Percentiles rank a stretch among this genome's conserved stretches.
These are phyloP conservation scores for Candida insectalens DNA, from an alignment of 805 yeast species.

Conservation along the genomic window DNA sequence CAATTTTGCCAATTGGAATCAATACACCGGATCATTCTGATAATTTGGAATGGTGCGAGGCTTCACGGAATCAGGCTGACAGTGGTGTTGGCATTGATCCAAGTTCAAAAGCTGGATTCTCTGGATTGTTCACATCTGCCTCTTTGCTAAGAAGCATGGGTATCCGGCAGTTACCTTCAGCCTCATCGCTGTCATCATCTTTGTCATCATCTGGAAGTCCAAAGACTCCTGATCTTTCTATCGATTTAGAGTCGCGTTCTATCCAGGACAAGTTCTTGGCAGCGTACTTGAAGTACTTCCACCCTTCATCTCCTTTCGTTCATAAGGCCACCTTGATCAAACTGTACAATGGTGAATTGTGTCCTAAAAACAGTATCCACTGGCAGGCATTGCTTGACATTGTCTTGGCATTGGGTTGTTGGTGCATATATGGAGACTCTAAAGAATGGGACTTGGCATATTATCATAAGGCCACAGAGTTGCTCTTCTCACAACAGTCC, in stretches of 20 bases:
- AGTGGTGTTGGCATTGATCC: background rate
- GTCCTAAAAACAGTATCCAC: constrained; percentile 31
- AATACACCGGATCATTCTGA: background rate
- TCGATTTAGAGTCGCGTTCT: background rate
- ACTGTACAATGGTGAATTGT: constrained; percentile 32
- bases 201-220: background rate
- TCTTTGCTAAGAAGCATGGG: background rate
- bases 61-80: background rate
- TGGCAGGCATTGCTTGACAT: constrained; percentile 50
- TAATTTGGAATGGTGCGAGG: background rate
- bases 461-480: constrained; percentile 41
- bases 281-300: constrained; percentile 39
- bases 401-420: constrained; percentile 58
- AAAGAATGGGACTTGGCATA: constrained; percentile 44
- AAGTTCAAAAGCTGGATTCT: background rate
- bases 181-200: no score
- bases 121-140: background rate
- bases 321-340: constrained; percentile 44
- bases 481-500: constrained; percentile 25
- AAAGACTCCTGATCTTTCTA: background rate
- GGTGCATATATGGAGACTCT: constrained; percentile 51
- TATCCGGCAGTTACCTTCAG: background rate
- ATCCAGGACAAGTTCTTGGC: constrained; percentile 1
- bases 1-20: background rate
- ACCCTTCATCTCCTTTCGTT: constrained; percentile 52